Evolutionary conservation across 177 flowering plant genomes (phyloP).

Genomic region (Vitis hybrid): DNA sequence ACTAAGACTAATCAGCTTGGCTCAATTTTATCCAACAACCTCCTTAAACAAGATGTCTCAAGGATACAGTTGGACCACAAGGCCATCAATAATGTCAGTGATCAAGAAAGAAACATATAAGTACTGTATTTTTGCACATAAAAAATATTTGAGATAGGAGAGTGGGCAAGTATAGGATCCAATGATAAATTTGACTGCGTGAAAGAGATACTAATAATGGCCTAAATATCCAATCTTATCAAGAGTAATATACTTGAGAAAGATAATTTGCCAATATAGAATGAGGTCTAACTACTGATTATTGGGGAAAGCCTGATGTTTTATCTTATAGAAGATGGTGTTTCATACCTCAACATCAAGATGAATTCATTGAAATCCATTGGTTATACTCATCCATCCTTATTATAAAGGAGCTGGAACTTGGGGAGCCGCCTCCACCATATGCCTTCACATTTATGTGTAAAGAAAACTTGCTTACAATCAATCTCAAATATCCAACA

Average conservation of each 20-base stretch:
- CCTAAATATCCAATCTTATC: background rate
- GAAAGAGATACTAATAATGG: background rate
- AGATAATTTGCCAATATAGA: background rate
- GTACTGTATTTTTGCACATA: no score
- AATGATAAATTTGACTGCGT: background rate
- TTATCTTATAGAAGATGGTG: background rate
- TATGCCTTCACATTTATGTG: slow-evolving; percentile 60
- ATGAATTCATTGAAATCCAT: slow-evolving; percentile 50
- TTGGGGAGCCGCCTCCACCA: slow-evolving; percentile 80
- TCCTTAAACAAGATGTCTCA: no score
- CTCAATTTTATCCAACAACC: no score
- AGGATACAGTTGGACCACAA: no score
- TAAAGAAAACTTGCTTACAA: slow-evolving; percentile 6
- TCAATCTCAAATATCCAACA: no score
- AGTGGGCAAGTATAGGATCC: no score
- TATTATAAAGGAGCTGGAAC: slow-evolving; percentile 86
- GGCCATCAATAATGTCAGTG: no score
- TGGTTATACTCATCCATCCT: slow-evolving; percentile 89
- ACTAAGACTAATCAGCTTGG: no score
- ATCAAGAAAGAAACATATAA: no score
- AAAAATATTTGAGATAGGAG: no score
- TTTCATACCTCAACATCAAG: slow-evolving; percentile 22
- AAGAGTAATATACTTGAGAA: background rate
- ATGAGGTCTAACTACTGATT: background rate
- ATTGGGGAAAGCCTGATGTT: background rate